A percentile compares a stretch with the other conserved stretches of the same genome.
Conservation (phyloP, 306 rosid genomes). For the Ceratonia siliqua region DNA sequence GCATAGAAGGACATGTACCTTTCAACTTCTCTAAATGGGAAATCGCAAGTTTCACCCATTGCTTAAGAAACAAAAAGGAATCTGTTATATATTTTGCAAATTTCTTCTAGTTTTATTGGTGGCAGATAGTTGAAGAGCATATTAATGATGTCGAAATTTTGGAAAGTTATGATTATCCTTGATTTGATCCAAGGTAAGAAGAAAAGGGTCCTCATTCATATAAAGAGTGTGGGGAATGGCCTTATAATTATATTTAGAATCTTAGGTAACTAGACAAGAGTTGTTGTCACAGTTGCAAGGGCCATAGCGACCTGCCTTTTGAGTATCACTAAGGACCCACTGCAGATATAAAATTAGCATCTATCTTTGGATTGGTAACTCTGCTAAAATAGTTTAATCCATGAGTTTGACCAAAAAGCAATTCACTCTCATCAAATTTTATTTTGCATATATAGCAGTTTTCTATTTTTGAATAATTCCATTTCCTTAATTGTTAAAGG, state of each 20-base stretch:
- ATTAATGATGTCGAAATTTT: conserved; percentile 47
- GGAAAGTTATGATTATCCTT: conserved; percentile 45
- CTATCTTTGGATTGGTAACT: conserved; percentile 31
- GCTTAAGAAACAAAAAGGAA: conserved; percentile 15
- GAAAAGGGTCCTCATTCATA: conserved; percentile 38
- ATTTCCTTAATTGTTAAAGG: background rate
- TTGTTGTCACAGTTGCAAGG: conserved; percentile 53
- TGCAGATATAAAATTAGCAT: conserved; percentile 29
- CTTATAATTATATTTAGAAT: conserved; percentile 50
- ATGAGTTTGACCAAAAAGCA: conserved; percentile 24
- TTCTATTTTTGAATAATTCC: background rate
- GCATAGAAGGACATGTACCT: conserved; percentile 24
- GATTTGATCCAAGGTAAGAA: conserved; percentile 37
- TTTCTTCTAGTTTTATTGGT: conserved; percentile 13
- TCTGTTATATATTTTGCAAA: background rate
- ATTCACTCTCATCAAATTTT: background rate
- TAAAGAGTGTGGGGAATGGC: conserved; percentile 38
- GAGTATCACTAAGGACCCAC: conserved; percentile 58
- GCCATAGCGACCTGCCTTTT: conserved; percentile 44
- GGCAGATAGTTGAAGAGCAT: conserved; percentile 41
- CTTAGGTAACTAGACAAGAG: conserved; percentile 54
- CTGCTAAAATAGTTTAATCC: conserved; percentile 25
- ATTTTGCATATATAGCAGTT: background rate
- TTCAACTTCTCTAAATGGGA: conserved; percentile 16
- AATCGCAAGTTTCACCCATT: background rate